Conservation (phyloP, 2,329 filamentous ascomycete genomes). For the Cladophialophora psammophila region DNA sequence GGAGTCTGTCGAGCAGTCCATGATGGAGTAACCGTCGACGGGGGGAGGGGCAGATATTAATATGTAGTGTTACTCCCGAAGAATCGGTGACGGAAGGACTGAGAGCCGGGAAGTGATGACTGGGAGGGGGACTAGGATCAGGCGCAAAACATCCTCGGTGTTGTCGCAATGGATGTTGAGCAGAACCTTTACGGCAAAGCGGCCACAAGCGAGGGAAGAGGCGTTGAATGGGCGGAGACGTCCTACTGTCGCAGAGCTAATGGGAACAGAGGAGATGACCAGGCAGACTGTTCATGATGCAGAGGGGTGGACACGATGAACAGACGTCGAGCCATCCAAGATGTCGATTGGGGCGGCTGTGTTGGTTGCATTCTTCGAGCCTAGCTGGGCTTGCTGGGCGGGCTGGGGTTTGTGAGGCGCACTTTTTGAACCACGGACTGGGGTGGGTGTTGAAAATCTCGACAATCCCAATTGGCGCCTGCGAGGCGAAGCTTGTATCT, state of each 20-base stretch:
- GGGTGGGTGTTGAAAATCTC: constrained; percentile 5
- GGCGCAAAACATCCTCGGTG: constrained; percentile 29
- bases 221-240: constrained; percentile 5
- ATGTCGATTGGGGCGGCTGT: constrained; percentile 14
- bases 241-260: background rate
- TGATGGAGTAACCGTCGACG: constrained; percentile 16
- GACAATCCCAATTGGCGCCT: background rate
- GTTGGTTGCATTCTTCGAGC: constrained; percentile 6
- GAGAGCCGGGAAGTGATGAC: constrained; percentile 22
- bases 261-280: background rate
- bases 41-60: constrained; percentile 24
- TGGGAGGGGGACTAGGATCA: constrained; percentile 25
- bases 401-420: background rate
- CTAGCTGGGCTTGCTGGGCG: background rate
- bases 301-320: constrained; percentile 2
- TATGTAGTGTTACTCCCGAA: constrained; percentile 20
- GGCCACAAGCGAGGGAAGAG: constrained; percentile 21
- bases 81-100: constrained; percentile 28
- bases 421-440: constrained; percentile 10
- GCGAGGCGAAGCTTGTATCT: constrained; percentile 19
- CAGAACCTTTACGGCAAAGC: constrained; percentile 26
- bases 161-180: constrained; percentile 30
- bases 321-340: background rate
- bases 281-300: constrained; percentile 2
- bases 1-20: constrained; percentile 21